Conservation (phyloP, 257 asterid species). For the Solanum tarijense region DNA sequence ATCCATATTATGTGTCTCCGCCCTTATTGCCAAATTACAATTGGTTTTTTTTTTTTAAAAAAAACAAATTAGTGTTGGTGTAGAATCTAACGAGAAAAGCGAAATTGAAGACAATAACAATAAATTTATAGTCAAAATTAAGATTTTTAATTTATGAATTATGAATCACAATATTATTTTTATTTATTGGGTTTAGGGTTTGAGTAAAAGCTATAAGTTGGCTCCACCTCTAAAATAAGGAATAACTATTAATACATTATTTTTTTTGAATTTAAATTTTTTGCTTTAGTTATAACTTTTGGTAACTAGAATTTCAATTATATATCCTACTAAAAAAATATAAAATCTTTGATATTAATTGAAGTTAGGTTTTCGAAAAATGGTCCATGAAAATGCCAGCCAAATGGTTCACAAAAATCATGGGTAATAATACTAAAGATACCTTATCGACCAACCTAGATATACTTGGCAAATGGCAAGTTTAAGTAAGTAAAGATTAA, state of each 20-base stretch:
- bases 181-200: background rate
- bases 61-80: background rate
- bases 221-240: background rate
- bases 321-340: background rate
- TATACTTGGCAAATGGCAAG: conserved; percentile 20
- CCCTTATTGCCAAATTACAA: background rate
- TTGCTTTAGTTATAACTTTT: background rate
- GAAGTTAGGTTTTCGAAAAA: background rate
- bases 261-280: background rate
- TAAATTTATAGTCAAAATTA: background rate
- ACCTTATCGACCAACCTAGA: conserved; percentile 1
- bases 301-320: background rate
- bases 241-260: background rate
- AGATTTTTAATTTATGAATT: background rate
- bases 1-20: background rate
- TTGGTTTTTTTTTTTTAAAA: background rate
- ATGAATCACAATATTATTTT: background rate
- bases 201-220: background rate
- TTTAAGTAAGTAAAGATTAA: conserved; percentile 4
- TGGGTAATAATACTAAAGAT: conserved; percentile 17
- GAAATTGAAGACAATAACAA: background rate
- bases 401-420: conserved; percentile 3
- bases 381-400: conserved; percentile 10
- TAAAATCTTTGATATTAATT: background rate
- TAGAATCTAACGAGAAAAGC: background rate